Percentiles rank a stretch among this genome's conserved stretches.
phyloP scores from a whole-genome alignment of 108 stramenopile species.

The Epipyxis sp. region DNA sequence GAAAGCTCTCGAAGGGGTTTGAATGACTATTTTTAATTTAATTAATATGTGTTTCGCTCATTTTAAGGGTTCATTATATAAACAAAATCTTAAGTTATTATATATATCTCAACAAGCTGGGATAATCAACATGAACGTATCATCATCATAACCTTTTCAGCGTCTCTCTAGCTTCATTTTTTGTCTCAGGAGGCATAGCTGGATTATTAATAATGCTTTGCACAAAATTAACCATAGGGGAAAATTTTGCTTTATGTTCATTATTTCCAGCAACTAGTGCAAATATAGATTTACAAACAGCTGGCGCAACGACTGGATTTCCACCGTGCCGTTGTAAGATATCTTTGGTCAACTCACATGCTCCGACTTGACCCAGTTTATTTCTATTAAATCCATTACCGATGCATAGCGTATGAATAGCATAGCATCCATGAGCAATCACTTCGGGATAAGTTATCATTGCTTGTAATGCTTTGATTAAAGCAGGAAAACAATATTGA shows the following conservation, averaged over 20 bases:
- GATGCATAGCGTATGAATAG: not conserved
- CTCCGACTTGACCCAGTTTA: not conserved
- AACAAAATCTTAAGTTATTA: no score
- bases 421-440: not conserved
- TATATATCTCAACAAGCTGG: no score
- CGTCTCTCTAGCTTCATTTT: not conserved
- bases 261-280: conserved; percentile 1
- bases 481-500: not conserved
- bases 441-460: not conserved
- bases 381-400: not conserved
- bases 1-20: no score
- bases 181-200: not conserved
- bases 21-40: no score
- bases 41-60: no score
- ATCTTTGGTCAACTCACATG: not conserved
- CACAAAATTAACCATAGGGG: not conserved
- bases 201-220: not conserved
- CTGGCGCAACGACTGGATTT: not conserved
- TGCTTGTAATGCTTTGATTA: not conserved
- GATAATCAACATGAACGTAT: no score
- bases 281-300: not conserved
- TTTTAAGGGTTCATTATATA: no score
- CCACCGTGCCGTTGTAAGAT: not conserved
- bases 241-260: not conserved
- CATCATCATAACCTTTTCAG: no score